Evolutionary conservation across 2,329 filamentous ascomycete genomes (phyloP).

Genomic region (Mariannaea elegans): DNA sequence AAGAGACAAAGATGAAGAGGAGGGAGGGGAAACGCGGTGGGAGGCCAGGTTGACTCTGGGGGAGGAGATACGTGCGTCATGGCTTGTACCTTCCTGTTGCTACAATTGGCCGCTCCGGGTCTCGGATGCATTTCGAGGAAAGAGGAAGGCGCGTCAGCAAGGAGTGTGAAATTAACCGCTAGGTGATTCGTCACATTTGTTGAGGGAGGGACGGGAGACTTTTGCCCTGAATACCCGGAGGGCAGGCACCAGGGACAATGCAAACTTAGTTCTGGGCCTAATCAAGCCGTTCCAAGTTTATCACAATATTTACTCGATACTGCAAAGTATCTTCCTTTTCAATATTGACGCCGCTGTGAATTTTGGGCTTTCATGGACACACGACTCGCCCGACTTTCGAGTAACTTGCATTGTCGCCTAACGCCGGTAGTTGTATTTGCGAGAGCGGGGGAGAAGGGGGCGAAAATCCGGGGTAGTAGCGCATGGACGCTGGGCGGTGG

Average conservation of each 20-base stretch:
- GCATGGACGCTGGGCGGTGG: constrained; percentile 34
- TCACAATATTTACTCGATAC: neutral
- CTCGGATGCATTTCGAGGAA: constrained; percentile 8
- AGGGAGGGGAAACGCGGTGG: neutral
- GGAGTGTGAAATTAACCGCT: constrained; percentile 15
- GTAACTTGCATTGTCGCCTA: constrained; percentile 17
- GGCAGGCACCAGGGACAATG: neutral
- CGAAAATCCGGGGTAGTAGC: constrained; percentile 43
- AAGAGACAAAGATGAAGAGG: neutral
- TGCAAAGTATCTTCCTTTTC: neutral
- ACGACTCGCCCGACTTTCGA: constrained; percentile 18
- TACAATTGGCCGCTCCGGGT: constrained; percentile 5
- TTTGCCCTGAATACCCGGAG: neutral
- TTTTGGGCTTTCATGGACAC: neutral
- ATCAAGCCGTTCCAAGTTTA: neutral
- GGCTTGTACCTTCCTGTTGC: constrained; percentile 14
- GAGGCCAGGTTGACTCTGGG: neutral
- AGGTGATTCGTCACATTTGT: constrained; percentile 32
- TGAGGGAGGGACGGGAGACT: constrained; percentile 20
- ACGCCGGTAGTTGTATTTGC: constrained; percentile 31
- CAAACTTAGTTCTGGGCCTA: neutral
- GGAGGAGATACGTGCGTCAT: neutral
- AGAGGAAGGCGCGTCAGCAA: constrained; percentile 17
- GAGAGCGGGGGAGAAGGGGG: constrained; percentile 26
- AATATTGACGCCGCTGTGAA: neutral